Evolutionary conservation across 2,329 filamentous ascomycete species (phyloP).

Genomic region (Ceratocystis ficicola): DNA sequence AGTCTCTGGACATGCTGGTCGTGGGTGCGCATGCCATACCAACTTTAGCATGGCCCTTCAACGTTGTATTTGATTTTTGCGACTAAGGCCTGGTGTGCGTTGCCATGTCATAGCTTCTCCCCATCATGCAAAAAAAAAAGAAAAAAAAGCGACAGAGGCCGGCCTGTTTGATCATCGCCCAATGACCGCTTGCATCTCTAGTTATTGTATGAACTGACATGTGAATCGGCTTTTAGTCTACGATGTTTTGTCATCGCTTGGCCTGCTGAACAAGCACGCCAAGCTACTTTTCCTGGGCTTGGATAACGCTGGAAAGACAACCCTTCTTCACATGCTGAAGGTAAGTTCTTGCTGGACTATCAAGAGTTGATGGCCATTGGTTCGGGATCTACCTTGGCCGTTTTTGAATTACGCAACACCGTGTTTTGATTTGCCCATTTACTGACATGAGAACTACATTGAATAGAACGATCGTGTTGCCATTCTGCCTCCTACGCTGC

Average conservation of each 20-base stretch:
- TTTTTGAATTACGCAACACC: not conserved
- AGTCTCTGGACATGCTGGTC: not conserved
- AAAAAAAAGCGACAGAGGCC: not conserved
- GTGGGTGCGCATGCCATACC: not conserved
- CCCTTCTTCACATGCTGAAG: conserved; percentile 90
- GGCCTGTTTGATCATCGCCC: not conserved
- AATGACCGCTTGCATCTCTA: not conserved
- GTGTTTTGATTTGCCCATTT: not conserved
- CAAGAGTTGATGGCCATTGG: not conserved
- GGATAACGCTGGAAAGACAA: conserved; percentile 91
- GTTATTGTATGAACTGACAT: conserved; percentile 23
- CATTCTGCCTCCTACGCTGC: conserved; percentile 78
- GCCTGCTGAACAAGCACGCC: conserved; percentile 87
- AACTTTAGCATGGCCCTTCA: not conserved
- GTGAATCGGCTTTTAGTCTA: conserved; percentile 46
- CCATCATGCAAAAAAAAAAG: not conserved
- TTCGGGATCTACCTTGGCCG: not conserved
- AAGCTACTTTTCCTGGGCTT: conserved; percentile 89
- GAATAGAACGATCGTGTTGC: conserved; percentile 79
- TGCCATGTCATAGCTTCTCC: not conserved
- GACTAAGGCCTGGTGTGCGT: not conserved
- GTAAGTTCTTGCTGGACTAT: conserved; percentile 35
- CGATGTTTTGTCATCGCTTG: conserved; percentile 76
- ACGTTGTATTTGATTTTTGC: not conserved
- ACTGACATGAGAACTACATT: conserved; percentile 4